Evolutionary conservation across 768 basidiomycete species (phyloP), one percentile per base, ranked within the genome.

Genomic region (Tulasnella sp.): DNA sequence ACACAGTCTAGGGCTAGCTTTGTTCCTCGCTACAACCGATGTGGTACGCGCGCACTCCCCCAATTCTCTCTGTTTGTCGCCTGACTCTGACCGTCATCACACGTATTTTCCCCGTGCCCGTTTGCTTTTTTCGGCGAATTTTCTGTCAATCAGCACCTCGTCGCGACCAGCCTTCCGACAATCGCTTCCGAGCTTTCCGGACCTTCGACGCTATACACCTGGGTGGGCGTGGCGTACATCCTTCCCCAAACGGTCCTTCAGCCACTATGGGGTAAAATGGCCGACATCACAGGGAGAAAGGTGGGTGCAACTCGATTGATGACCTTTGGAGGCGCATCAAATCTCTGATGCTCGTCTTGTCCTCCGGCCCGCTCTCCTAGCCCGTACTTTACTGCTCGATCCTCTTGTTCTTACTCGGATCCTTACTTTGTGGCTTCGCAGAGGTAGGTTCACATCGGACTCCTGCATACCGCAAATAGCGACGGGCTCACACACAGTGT

Each of bases 21-120:
- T 94, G 71, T 94, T 94, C 79, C 87, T 94, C 12, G 92, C 92
- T 2, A 94, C 92, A 12, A 94, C 92, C 5, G 92, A 94, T 79
- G 86, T 90, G 66, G 92, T 93, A 77, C 74, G 88, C 79, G 73
- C 5, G 11, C 29, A 22, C 73, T 19, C 52, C 36, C 39, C 26
- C 67, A 32, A 67, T 65, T 73, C 69, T 39, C 19, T 59, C 19
- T 59, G 14, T 40, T 16, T 29, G 52, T 59, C 26, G 5, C n/a
- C 26, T 59, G 75, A 66, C 26, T 70, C 62, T 73, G 86, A 87
- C 85, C 11, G n/a, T n/a, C n/a, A n/a, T n/a, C n/a, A n/a, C n/a
- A n/a, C n/a, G n/a, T n/a, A n/a, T n/a, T n/a, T n/a, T n/a, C n/a
- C n/a, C n/a, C n/a, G n/a, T n/a, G n/a, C n/a, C n/a, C n/a, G n/a